Evolutionary conservation across 2,329 filamentous ascomycete species (phyloP).

Genomic region (Ophiocordyceps camponoti-rufipedis): DNA sequence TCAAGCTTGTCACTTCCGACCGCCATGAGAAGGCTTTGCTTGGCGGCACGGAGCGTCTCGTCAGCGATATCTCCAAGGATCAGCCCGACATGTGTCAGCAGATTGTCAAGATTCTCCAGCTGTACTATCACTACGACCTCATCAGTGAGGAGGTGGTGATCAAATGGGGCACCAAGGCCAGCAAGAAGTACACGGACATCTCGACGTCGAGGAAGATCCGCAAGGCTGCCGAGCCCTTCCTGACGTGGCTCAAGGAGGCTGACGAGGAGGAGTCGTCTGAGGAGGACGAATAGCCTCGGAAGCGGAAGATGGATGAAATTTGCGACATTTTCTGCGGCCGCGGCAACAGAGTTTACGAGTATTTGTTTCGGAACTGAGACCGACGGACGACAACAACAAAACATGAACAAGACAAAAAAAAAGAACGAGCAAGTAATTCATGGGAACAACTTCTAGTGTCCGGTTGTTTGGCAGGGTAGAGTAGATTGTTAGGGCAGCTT

Average conservation of each 20-base stretch:
- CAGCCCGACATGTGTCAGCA: constrained; percentile 58
- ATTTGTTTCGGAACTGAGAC: not conserved
- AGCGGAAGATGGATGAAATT: not conserved
- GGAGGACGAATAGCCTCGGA: constrained; percentile 24
- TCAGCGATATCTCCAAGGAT: constrained; percentile 52
- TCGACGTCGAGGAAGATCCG: constrained; percentile 85
- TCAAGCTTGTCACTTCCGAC: constrained; percentile 51
- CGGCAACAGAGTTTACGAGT: not conserved
- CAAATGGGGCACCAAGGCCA: constrained; percentile 85
- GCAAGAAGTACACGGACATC: constrained; percentile 95
- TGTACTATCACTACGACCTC: constrained; percentile 82
- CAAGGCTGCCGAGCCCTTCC: constrained; percentile 84
- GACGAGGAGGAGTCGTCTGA: constrained; percentile 53
- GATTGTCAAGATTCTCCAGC: constrained; percentile 72
- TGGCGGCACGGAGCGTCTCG: constrained; percentile 84
- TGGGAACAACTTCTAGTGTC: not conserved
- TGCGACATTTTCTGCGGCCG: not conserved
- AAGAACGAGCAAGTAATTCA: not conserved
- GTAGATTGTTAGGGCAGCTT: not conserved
- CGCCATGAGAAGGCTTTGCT: constrained; percentile 91
- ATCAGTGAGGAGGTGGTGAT: constrained; percentile 75
- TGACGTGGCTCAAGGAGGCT: constrained; percentile 82
- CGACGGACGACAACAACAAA: not conserved
- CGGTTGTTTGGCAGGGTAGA: not conserved
- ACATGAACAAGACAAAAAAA: not conserved